Evolutionary conservation across 805 yeast genomes (phyloP), one percentile per base, ranked within the genome.

Genomic region (Candida montana): DNA sequence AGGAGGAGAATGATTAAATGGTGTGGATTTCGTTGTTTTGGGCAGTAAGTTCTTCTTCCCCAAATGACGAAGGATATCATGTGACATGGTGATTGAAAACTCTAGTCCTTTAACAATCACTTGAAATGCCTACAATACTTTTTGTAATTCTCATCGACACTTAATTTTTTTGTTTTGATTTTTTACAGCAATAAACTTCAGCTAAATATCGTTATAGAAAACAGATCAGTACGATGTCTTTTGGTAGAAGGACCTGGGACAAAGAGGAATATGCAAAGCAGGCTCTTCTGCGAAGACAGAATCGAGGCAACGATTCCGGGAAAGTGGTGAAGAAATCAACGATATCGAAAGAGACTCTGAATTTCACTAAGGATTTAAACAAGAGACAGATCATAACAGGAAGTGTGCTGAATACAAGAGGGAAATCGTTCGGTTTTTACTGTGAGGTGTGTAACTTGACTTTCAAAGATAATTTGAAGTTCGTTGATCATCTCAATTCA

Each of bases 381-480:
- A 58, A 65, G 35, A 54, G 59, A 35, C 59, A 57, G 13, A 47
- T 68, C 1, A 55, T 65, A 3, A 58, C 61, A 1, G 51, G 59
- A 1, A 48, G 59, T 18, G 52, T 57, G 7, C 50, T 58, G 0
- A 60, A 52, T 16, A 69, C 68, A 31, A 57, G 57, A 46, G 77
- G 88, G 40, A 72, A 72, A 41, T 77, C 84, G 20, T 85, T 86
- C 46, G 96, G 97, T 18, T 91, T 91, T 62, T 75, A 75, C 52
- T 93, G 99, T 62, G 84, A 82, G 10, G 60, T 76, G 2, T 93
- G 99, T 61, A 77, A 82, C 48, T 60, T 86, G 44, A 81, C 91
- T 2, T 91, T 77, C 63, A 80, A 88, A 55, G 97, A 93, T 58
- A 83, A 84, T 42, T 64, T 88, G 50, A 83, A 88, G 47, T 79